Evolutionary conservation across 306 rosid genomes (phyloP).

Genomic region (Cicer chorassanicum): DNA sequence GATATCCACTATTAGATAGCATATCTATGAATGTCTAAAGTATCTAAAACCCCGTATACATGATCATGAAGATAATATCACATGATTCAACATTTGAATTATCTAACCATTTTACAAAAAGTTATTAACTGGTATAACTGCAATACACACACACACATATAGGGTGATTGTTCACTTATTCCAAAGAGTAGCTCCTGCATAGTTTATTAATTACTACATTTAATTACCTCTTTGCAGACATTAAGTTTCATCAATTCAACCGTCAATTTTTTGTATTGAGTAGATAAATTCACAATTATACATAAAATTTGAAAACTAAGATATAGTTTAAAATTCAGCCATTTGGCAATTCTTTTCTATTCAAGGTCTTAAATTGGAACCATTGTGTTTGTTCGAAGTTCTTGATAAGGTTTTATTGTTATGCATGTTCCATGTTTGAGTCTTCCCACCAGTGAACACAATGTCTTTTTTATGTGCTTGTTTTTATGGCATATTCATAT

Average conservation of each 20-base stretch:
- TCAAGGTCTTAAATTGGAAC: constrained; percentile 13
- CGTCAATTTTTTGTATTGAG: not conserved
- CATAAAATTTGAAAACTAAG: not conserved
- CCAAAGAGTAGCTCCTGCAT: not conserved
- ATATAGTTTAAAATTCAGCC: not conserved
- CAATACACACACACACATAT: not conserved
- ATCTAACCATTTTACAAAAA: not conserved
- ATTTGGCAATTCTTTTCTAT: not conserved
- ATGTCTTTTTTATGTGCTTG: not conserved
- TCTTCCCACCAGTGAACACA: not conserved
- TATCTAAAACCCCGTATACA: not conserved
- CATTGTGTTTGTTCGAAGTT: not conserved
- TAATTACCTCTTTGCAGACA: not conserved
- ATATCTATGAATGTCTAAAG: not conserved
- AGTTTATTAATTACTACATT: not conserved
- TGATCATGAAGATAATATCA: not conserved
- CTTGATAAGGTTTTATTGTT: not conserved
- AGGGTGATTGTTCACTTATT: not conserved
- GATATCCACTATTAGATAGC: not conserved
- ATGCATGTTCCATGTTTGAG: not conserved
- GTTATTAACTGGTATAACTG: not conserved
- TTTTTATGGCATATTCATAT: not conserved
- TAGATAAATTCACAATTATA: not conserved
- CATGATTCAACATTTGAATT: not conserved
- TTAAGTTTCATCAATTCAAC: not conserved